phyloP scores from a whole-genome alignment of 805 yeast genomes.

The Yarrowia osloensis region DNA sequence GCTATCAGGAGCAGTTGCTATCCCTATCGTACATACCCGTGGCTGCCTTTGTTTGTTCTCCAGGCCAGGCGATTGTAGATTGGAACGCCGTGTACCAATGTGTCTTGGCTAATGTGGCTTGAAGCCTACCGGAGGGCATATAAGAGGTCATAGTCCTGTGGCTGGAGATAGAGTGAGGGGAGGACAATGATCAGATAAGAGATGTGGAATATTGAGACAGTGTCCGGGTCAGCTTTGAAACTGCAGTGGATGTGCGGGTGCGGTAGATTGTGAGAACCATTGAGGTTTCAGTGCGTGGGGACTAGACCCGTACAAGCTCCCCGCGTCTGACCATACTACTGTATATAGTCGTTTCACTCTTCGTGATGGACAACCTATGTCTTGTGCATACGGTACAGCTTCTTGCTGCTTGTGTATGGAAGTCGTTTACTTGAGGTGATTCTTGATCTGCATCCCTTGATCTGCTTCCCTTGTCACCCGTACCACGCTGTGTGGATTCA shows the following conservation, averaged over 20 bases:
- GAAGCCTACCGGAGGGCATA: background rate
- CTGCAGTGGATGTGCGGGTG: background rate
- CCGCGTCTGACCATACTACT: no score
- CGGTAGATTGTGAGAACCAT: background rate
- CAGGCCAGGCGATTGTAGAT: background rate
- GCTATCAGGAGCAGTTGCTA: background rate
- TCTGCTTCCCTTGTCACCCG: no score
- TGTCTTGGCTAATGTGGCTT: background rate
- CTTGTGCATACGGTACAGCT: no score
- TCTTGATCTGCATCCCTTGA: no score
- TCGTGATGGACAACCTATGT: no score
- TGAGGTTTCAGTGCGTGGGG: no score
- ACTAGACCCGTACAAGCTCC: no score
- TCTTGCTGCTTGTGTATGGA: no score
- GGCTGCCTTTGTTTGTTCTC: background rate
- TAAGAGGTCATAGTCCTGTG: background rate
- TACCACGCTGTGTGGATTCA: no score
- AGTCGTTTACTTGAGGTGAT: no score
- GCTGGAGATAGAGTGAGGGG: background rate
- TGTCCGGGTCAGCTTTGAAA: background rate
- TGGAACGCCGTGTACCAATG: background rate
- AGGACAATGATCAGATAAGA: background rate
- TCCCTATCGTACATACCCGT: background rate
- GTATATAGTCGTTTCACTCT: no score
- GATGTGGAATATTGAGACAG: background rate